phyloP scores from a whole-genome alignment of 2,329 filamentous ascomycete genomes.

The Microcera coccophila region DNA sequence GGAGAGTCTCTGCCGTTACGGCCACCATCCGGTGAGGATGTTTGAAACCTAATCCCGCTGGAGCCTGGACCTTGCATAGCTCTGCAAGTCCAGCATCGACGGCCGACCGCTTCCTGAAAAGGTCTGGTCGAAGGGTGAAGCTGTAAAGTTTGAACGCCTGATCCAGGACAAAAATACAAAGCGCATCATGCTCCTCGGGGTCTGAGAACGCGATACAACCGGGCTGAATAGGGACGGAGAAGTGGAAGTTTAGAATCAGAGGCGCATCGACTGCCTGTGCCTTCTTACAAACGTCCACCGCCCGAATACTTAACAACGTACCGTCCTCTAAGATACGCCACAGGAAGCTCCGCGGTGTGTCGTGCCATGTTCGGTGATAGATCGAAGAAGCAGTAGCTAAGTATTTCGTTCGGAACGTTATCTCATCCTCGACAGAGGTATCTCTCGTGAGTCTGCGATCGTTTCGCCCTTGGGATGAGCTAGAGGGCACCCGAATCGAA shows the following conservation, averaged over 20 bases:
- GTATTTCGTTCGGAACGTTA: constrained; percentile 66
- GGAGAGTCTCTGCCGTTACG: constrained; percentile 66
- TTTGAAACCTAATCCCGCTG: constrained; percentile 72
- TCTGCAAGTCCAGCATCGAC: constrained; percentile 72
- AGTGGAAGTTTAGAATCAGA: constrained; percentile 72
- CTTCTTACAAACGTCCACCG: constrained; percentile 73
- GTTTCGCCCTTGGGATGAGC: constrained; percentile 42
- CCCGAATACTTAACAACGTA: constrained; percentile 76
- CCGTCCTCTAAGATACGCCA: constrained; percentile 85
- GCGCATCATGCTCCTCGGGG: constrained; percentile 67
- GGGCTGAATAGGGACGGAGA: constrained; percentile 67
- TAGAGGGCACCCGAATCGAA: constrained; percentile 63
- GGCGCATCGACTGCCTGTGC: constrained; percentile 64
- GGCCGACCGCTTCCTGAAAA: constrained; percentile 67
- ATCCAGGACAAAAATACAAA: constrained; percentile 78
- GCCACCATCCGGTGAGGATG: constrained; percentile 77
- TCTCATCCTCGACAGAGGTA: constrained; percentile 60
- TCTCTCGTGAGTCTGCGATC: constrained; percentile 38
- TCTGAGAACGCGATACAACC: constrained; percentile 82
- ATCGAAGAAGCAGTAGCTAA: constrained; percentile 76
- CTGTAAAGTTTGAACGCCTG: constrained; percentile 77
- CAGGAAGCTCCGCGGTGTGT: constrained; percentile 78
- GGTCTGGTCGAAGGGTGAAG: constrained; percentile 75
- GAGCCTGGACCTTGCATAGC: constrained; percentile 69
- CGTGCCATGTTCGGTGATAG: constrained; percentile 74